These are phyloP conservation scores for Botrytis byssoidea DNA, from an alignment of 2,329 filamentous ascomycete species.

Conservation along the genomic window DNA sequence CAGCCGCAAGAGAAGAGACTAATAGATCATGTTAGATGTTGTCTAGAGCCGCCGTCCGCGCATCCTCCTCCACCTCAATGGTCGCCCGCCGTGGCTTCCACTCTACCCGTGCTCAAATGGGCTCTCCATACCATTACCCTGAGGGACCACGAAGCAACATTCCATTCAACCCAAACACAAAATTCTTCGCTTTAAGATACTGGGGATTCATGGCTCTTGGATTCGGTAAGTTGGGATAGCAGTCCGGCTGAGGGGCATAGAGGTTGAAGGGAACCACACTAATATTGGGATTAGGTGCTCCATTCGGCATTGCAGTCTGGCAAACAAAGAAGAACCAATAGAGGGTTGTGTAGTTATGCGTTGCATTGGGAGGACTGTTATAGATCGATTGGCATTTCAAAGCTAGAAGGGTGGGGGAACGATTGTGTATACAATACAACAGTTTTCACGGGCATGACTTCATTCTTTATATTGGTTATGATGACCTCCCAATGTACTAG, in stretches of 20 bases:
- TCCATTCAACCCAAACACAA: slow-evolving; percentile 93
- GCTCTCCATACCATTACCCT: slow-evolving; percentile 95
- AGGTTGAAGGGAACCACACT: slow-evolving; percentile 23
- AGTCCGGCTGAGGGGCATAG: neutral
- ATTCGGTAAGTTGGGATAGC: slow-evolving; percentile 47
- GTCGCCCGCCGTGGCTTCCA: slow-evolving; percentile 92
- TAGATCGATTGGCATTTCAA: slow-evolving; percentile 26
- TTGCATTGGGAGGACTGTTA: slow-evolving; percentile 2
- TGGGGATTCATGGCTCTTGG: slow-evolving; percentile 65
- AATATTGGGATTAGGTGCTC: slow-evolving; percentile 43
- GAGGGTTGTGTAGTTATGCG: slow-evolving; percentile 11
- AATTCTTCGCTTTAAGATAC: slow-evolving; percentile 80
- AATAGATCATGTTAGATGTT: slow-evolving; percentile 64
- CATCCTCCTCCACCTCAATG: slow-evolving; percentile 60
- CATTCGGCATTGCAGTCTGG: slow-evolving; percentile 59
- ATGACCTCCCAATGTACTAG: neutral
- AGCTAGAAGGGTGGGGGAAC: slow-evolving; percentile 19
- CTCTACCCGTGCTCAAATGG: slow-evolving; percentile 79
- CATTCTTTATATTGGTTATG: slow-evolving; percentile 12
- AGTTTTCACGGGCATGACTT: slow-evolving; percentile 12
- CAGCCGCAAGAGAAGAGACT: slow-evolving; percentile 17
- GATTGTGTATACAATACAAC: slow-evolving; percentile 23
- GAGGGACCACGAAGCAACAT: slow-evolving; percentile 94
- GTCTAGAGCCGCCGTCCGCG: slow-evolving; percentile 65
- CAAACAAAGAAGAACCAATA: slow-evolving; percentile 43